A percentile compares a stretch with the other conserved stretches of the same genome.
Evolutionary conservation across 1,139 yeast genomes (phyloP).

Genomic region (Candida sp.): DNA sequence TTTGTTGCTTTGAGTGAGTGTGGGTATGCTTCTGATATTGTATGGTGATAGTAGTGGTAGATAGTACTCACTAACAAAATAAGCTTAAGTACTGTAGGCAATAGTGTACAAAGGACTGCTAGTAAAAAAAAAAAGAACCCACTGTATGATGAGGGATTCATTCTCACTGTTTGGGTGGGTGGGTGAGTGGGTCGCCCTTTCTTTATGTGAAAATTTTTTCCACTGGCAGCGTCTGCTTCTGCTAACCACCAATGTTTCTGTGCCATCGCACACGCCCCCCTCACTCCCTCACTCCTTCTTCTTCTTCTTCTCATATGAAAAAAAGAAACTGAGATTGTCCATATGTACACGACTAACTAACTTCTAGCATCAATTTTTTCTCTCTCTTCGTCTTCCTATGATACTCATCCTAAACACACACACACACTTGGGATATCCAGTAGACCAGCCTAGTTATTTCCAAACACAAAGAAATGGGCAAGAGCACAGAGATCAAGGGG

Average conservation of each 20-base stretch:
- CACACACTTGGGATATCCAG: not conserved
- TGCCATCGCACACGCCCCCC: not conserved
- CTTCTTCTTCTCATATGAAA: not conserved
- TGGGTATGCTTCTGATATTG: too few relatives aligned
- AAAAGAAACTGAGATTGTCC: not conserved
- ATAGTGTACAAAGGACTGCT: not conserved
- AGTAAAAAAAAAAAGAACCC: too few relatives aligned
- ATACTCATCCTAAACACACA: constrained; percentile 1
- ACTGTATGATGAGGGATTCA: too few relatives aligned
- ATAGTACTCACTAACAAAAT: constrained; percentile 4
- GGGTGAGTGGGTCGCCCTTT: not conserved
- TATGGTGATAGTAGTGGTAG: not conserved
- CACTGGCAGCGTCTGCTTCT: too few relatives aligned
- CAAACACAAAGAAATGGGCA: constrained; percentile 10
- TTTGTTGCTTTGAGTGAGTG: too few relatives aligned
- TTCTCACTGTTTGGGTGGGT: too few relatives aligned
- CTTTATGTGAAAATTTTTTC: not conserved
- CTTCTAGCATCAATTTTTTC: not conserved
- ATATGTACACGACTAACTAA: not conserved
- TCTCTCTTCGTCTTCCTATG: not conserved
- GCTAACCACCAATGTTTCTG: not conserved
- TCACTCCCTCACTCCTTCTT: too few relatives aligned
- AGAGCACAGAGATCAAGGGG: constrained; percentile 52
- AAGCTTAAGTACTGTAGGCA: not conserved
- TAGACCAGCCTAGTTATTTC: not conserved